These are phyloP conservation scores for Pleurostoma richardsiae DNA, from an alignment of 2,329 filamentous ascomycete genomes.

Conservation along the genomic window DNA sequence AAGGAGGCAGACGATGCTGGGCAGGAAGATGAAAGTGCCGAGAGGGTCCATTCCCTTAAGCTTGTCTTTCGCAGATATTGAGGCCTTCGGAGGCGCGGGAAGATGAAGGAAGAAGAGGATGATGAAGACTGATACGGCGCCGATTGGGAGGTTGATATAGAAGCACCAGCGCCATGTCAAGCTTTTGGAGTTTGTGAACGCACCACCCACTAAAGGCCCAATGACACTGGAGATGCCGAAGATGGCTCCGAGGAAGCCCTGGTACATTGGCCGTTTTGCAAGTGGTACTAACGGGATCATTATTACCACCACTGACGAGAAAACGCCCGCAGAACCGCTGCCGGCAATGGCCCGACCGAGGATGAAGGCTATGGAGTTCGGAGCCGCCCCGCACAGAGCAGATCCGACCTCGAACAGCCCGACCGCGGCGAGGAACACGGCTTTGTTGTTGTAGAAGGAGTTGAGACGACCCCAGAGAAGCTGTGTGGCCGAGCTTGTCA, in stretches of 20 bases:
- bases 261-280: constrained; percentile 32
- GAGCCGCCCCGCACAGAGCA: constrained; percentile 19
- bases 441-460: constrained; percentile 27
- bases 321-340: constrained; percentile 16
- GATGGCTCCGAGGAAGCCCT: constrained; percentile 32
- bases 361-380: constrained; percentile 14
- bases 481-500: constrained; percentile 26
- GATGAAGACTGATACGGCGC: constrained; percentile 14
- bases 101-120: constrained; percentile 12
- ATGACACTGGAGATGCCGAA: constrained; percentile 28
- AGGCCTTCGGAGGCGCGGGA: neutral
- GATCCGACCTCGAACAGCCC: constrained; percentile 30
- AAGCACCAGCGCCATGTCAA: constrained; percentile 18
- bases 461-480: constrained; percentile 25
- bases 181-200: neutral
- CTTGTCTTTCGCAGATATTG: neutral
- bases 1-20: constrained; percentile 33
- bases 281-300: constrained; percentile 28
- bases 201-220: constrained; percentile 12
- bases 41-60: constrained; percentile 7
- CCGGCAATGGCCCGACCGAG: constrained; percentile 18
- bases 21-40: constrained; percentile 11
- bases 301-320: constrained; percentile 20
- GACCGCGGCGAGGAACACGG: constrained; percentile 24
- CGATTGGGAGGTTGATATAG: constrained; percentile 16